Evolutionary conservation across 306 rosid species (phyloP).

Genomic region (Vigna mungo): DNA sequence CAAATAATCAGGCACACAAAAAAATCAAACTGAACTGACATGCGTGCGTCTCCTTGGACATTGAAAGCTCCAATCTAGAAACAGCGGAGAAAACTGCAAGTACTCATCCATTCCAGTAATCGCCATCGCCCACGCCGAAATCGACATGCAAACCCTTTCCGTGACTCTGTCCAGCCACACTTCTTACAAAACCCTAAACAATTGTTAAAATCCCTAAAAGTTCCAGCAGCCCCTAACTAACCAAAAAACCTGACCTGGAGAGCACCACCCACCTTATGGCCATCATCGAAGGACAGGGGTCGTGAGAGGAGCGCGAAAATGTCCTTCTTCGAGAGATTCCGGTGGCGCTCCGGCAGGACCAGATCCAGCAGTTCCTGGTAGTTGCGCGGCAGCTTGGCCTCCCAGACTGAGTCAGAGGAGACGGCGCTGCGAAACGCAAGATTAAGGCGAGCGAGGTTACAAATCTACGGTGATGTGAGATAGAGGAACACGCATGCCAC

Average conservation of each 20-base stretch:
- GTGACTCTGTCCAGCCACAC: slow-evolving; percentile 84
- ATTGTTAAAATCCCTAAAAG: slow-evolving; percentile 1
- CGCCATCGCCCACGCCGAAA: slow-evolving; percentile 77
- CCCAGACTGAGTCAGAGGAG: slow-evolving; percentile 87
- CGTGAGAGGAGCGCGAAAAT: slow-evolving; percentile 74
- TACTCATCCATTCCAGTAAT: slow-evolving; percentile 93
- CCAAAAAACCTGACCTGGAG: neutral
- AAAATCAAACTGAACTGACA: no score
- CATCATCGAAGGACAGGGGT: slow-evolving; percentile 63
- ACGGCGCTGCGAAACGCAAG: slow-evolving; percentile 88
- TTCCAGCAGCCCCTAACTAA: slow-evolving; percentile 43
- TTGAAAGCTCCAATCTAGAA: no score
- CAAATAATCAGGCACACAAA: no score
- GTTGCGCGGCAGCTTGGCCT: slow-evolving; percentile 77
- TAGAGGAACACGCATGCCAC: slow-evolving; percentile 86
- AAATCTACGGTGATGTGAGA: slow-evolving; percentile 86
- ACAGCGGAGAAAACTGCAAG: slow-evolving; percentile 52
- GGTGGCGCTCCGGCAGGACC: slow-evolving; percentile 65
- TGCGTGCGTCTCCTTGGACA: no score
- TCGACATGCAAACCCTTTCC: slow-evolving; percentile 68
- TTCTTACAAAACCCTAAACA: slow-evolving; percentile 52
- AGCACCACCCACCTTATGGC: slow-evolving; percentile 64
- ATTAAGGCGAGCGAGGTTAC: slow-evolving; percentile 83
- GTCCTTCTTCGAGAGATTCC: slow-evolving; percentile 68
- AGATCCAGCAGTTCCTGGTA: slow-evolving; percentile 71